phyloP scores from a whole-genome alignment of 306 rosid genomes.

The Cucumis melo region DNA sequence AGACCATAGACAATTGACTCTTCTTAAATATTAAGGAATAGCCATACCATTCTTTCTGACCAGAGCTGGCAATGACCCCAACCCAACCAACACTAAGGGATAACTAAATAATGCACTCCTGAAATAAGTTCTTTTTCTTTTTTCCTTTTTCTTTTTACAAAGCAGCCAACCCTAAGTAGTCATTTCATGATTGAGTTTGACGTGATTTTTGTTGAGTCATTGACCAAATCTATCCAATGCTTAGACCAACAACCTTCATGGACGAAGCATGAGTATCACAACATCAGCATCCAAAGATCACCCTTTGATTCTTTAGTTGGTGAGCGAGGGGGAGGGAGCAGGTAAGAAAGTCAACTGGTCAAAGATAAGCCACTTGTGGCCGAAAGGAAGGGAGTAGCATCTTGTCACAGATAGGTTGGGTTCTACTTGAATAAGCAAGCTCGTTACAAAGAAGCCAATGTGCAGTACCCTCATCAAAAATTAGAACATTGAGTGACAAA shows the following conservation, averaged over 20 bases:
- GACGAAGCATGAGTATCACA: neutral
- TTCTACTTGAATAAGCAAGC: neutral
- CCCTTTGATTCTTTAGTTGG: neutral
- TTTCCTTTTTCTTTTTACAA: neutral
- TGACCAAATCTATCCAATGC: neutral
- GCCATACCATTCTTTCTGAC: neutral
- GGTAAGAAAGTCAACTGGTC: neutral
- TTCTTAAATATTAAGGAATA: neutral
- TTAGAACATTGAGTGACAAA: neutral
- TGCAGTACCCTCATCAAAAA: neutral
- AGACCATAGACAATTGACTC: neutral
- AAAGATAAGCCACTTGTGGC: neutral
- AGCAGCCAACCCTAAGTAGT: neutral
- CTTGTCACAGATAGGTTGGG: neutral
- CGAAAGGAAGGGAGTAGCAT: neutral
- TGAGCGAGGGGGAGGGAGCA: neutral
- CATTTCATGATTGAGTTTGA: neutral
- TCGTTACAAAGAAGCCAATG: neutral
- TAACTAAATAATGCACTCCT: neutral
- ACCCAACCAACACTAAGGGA: neutral
- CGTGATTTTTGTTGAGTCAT: neutral
- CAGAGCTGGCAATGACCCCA: neutral
- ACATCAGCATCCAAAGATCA: neutral
- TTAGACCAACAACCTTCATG: neutral
- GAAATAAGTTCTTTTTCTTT: neutral